These are phyloP conservation scores for Colletotrichum sp. DNA, from an alignment of 2,329 filamentous ascomycete species.

Conservation along the genomic window DNA sequence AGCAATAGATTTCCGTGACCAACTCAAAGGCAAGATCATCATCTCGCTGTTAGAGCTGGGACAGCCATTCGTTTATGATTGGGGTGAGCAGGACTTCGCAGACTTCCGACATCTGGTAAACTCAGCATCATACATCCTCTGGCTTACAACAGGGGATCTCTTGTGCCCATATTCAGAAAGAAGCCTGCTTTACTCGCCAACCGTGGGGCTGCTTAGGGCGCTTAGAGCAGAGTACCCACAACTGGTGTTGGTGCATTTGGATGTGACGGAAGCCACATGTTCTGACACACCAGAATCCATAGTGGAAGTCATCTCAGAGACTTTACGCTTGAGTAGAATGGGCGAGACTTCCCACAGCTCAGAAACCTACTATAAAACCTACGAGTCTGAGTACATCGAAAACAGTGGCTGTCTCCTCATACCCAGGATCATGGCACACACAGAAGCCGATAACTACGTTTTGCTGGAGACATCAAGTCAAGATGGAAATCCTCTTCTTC, in stretches of 20 bases:
- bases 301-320: not conserved
- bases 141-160: constrained; percentile 29
- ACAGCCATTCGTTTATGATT: constrained; percentile 27
- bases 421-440: not conserved
- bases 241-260: not conserved
- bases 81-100: constrained; percentile 28
- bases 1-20: constrained; percentile 3
- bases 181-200: not conserved
- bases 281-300: not conserved
- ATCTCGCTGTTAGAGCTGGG: constrained; percentile 32
- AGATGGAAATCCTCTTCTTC: not conserved
- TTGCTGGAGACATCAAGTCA: not conserved
- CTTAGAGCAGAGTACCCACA: not conserved
- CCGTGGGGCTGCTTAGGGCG: not conserved
- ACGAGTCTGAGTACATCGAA: not conserved
- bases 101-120: constrained; percentile 27
- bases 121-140: constrained; percentile 27
- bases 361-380: not conserved
- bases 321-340: not conserved
- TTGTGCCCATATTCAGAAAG: constrained; percentile 3
- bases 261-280: not conserved
- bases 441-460: not conserved
- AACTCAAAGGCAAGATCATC: constrained; percentile 22
- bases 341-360: not conserved
- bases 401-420: not conserved